phyloP scores from a whole-genome alignment of 306 rosid species.

The Medicago arabica region DNA sequence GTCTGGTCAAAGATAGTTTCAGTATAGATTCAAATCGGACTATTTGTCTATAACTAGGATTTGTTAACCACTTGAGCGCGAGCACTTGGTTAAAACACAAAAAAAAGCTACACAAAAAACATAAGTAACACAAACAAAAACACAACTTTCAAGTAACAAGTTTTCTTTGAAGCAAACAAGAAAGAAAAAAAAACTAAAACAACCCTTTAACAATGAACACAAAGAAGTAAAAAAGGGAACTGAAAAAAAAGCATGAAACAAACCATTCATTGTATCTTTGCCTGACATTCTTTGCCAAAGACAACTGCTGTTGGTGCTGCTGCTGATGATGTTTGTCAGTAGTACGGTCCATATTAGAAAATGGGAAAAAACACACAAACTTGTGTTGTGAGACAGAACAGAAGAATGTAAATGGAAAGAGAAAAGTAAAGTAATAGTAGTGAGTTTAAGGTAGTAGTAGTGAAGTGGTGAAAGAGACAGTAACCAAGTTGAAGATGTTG shows the following conservation, averaged over 20 bases:
- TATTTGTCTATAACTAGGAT: background rate
- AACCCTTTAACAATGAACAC: background rate
- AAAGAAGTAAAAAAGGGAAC: background rate
- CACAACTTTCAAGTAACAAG: constrained; percentile 27
- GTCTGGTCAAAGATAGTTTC: background rate
- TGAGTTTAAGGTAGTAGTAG: constrained; percentile 56
- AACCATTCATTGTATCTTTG: constrained; percentile 94
- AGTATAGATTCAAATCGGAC: background rate
- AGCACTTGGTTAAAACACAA: background rate
- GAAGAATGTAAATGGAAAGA: constrained; percentile 50
- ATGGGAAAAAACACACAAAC: constrained; percentile 38
- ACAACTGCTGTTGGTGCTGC: constrained; percentile 67
- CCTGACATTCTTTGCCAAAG: constrained; percentile 71
- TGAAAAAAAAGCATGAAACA: constrained; percentile 43
- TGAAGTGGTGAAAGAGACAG: constrained; percentile 62
- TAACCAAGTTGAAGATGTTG: constrained; percentile 56
- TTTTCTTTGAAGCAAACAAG: constrained; percentile 31
- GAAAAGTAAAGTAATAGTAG: constrained; percentile 45
- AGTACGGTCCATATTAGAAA: constrained; percentile 71
- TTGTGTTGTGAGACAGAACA: constrained; percentile 26
- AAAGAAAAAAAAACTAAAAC: constrained; percentile 35
- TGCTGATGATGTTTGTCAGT: constrained; percentile 54
- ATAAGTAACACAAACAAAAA: constrained; percentile 34
- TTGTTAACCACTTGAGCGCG: background rate
- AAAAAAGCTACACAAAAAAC: background rate